Evolutionary conservation across 805 yeast genomes (phyloP).

Genomic region (Candida chilensis): DNA sequence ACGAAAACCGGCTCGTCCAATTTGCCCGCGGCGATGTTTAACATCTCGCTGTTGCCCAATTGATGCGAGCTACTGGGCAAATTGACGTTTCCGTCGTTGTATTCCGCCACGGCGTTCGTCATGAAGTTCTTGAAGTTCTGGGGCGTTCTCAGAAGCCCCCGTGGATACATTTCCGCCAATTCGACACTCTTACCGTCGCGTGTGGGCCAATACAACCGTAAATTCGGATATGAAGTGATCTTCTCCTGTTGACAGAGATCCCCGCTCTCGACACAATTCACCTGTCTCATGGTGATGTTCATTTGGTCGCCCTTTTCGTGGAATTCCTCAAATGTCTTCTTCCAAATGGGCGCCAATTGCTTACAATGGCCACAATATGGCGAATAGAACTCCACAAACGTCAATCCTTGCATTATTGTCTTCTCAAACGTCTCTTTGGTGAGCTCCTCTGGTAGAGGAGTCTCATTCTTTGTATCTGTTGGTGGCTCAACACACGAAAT

Average conservation of each 20-base stretch:
- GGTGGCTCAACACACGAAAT: too few species aligned
- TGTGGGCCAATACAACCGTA: conserved; percentile 60
- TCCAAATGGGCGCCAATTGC: conserved; percentile 77
- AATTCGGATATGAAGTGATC: conserved; percentile 58
- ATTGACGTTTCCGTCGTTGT: conserved; percentile 23
- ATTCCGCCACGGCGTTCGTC: conserved; percentile 41
- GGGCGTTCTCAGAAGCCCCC: conserved; percentile 30
- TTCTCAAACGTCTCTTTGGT: conserved; percentile 40
- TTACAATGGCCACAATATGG: conserved; percentile 87
- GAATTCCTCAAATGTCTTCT: conserved; percentile 45
- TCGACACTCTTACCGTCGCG: conserved; percentile 25
- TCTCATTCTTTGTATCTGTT: too few species aligned
- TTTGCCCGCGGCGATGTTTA: conserved; percentile 43
- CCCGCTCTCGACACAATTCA: conserved; percentile 80
- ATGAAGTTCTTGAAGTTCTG: conserved; percentile 45
- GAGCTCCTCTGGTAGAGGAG: too few species aligned
- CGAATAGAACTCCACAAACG: conserved; percentile 82
- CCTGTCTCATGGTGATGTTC: conserved; percentile 57
- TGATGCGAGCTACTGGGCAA: conserved; percentile 29
- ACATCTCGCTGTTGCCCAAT: conserved; percentile 29
- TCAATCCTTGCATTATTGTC: conserved; percentile 41
- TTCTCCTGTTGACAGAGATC: conserved; percentile 68
- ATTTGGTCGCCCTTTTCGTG: conserved; percentile 31
- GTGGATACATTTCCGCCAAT: conserved; percentile 36
- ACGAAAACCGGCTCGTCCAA: conserved; percentile 41